phyloP scores from a whole-genome alignment of 1,139 yeast species.

The Candida buenavistaensis region DNA sequence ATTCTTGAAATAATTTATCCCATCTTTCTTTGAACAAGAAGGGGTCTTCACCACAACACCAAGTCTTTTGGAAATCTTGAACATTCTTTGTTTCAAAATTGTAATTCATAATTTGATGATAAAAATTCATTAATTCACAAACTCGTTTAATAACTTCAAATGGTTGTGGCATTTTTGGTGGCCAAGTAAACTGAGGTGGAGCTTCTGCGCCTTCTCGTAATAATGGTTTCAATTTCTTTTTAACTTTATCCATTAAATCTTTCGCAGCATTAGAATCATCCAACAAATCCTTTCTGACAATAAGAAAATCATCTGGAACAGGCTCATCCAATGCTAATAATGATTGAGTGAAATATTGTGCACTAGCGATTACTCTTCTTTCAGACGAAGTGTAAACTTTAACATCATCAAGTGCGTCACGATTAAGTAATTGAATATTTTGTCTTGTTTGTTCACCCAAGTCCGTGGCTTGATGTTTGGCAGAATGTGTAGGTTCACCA shows the following conservation, averaged over 20 bases:
- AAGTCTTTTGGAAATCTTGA: conserved; percentile 65
- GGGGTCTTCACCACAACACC: conserved; percentile 99
- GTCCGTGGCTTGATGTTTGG: conserved; percentile 90
- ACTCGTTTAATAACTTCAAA: conserved; percentile 90
- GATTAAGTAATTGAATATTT: conserved; percentile 81
- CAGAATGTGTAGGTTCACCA: conserved; percentile 99
- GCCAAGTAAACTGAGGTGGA: conserved; percentile 99
- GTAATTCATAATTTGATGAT: conserved; percentile 78
- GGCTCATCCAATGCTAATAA: conserved; percentile 69
- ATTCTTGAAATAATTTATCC: conserved; percentile 95
- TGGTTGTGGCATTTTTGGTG: conserved; percentile 97
- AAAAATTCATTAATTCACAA: conserved; percentile 94
- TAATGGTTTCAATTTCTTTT: conserved; percentile 92
- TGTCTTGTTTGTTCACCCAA: conserved; percentile 95
- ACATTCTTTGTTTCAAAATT: conserved; percentile 74
- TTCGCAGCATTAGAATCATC: conserved; percentile 99
- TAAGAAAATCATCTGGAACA: conserved; percentile 76
- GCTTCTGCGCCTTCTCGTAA: conserved; percentile 95
- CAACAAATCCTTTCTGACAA: conserved; percentile 83
- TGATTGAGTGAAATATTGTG: conserved; percentile 83
- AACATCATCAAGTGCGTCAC: conserved; percentile 80
- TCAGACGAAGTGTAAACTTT: conserved; percentile 91
- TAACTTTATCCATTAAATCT: conserved; percentile 95
- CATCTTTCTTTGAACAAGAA: conserved; percentile 88
- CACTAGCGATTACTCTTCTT: conserved; percentile 90